phyloP scores from a whole-genome alignment of 495 filamentous ascomycete species.

The Pseudoneurospora amorphoporcata region DNA sequence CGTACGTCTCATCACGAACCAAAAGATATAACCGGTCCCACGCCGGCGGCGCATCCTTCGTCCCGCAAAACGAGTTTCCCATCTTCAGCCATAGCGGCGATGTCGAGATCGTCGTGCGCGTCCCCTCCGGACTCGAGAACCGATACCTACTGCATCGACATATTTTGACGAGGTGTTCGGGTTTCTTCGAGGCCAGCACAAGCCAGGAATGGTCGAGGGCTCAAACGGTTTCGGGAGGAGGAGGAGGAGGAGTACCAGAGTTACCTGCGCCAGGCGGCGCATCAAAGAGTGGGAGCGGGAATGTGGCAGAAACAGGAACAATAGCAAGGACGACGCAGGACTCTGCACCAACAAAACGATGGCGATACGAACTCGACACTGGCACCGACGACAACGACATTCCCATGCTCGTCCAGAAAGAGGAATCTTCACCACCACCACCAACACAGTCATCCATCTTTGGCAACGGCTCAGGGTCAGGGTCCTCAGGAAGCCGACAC shows the following conservation, averaged over 20 bases:
- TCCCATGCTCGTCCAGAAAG: slow-evolving; percentile 81
- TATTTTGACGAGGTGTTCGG: slow-evolving; percentile 78
- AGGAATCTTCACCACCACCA: slow-evolving; percentile 22
- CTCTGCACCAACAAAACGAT: slow-evolving; percentile 40
- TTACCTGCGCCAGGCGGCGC: slow-evolving; percentile 23
- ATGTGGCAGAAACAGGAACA: slow-evolving; percentile 11
- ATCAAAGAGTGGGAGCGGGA: slow-evolving; percentile 47
- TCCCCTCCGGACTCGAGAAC: slow-evolving; percentile 58
- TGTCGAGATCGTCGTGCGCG: slow-evolving; percentile 72
- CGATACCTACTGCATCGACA: slow-evolving; percentile 78
- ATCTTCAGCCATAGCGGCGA: slow-evolving; percentile 84
- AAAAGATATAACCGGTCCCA: slow-evolving; percentile 71
- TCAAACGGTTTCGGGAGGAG: slow-evolving; percentile 10
- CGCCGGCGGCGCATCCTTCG: slow-evolving; percentile 59
- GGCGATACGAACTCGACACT: slow-evolving; percentile 81
- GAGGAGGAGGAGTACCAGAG: slow-evolving; percentile 12
- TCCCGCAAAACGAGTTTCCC: slow-evolving; percentile 81
- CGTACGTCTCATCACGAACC: slow-evolving; percentile 50
- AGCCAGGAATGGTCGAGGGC: slow-evolving; percentile 74
- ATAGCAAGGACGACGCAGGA: slow-evolving; percentile 14
- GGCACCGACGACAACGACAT: slow-evolving; percentile 65
- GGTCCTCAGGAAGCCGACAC: slow-evolving; percentile 17
- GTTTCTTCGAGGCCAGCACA: slow-evolving; percentile 85
- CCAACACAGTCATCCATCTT: slow-evolving; percentile 28
- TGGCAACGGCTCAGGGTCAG: slow-evolving; percentile 20